Conservation (phyloP, 441 rosid genomes). For the Pelargonium australe region DNA sequence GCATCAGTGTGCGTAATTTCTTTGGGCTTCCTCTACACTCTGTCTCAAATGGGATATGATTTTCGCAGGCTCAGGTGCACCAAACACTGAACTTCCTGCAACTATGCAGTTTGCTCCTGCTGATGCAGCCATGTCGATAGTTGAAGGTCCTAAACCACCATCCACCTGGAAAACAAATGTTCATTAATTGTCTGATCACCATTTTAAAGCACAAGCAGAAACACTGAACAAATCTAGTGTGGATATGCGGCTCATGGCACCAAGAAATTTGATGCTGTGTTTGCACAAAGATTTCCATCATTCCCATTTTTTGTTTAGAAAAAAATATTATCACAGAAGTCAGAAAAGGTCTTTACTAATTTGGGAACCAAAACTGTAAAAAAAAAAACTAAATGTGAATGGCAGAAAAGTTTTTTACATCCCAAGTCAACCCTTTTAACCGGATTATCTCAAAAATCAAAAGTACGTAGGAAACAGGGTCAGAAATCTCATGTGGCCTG, state of each 20-base stretch:
- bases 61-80: slow-evolving; percentile 69
- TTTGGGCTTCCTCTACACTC: slow-evolving; percentile 49
- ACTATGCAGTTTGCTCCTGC: slow-evolving; percentile 99
- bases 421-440: background rate
- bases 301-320: background rate
- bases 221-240: background rate
- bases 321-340: no score
- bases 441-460: background rate
- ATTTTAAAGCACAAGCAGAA: no score
- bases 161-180: slow-evolving; percentile 46
- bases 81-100: slow-evolving; percentile 91
- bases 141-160: slow-evolving; percentile 90
- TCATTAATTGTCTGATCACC: no score
- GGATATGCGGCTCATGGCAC: background rate
- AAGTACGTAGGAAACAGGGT: no score
- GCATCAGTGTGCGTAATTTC: slow-evolving; percentile 18
- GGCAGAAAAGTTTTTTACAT: no score
- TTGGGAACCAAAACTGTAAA: background rate
- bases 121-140: slow-evolving; percentile 69
- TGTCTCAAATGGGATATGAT: slow-evolving; percentile 62
- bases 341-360: no score
- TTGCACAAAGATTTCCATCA: background rate
- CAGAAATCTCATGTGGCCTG: no score
- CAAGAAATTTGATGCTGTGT: background rate
- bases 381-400: background rate